Evolutionary conservation across 75 land plant genomes (phyloP).

Genomic region (Picea glauca): DNA sequence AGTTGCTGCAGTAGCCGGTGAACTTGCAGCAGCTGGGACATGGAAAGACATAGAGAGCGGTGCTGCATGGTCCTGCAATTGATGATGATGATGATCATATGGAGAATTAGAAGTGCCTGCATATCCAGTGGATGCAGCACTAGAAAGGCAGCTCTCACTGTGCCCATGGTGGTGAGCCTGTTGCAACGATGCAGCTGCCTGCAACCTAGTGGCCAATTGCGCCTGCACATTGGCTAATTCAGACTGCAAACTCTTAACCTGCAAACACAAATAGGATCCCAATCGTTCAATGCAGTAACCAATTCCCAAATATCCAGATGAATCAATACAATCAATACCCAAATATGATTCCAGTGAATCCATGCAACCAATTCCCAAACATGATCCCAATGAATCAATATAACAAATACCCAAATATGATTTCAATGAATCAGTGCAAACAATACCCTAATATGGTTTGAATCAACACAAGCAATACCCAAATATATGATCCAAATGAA

Average conservation of each 20-base stretch:
- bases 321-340: neutral
- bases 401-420: neutral
- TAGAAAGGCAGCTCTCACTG: neutral
- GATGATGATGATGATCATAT: constrained; percentile 24
- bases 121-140: constrained; percentile 12
- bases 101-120: constrained; percentile 32
- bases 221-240: constrained; percentile 80
- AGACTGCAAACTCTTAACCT: constrained; percentile 82
- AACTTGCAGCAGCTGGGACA: constrained; percentile 13
- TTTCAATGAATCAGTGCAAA: neutral
- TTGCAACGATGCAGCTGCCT: constrained; percentile 23
- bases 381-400: neutral
- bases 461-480: too few species aligned
- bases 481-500: too few species aligned
- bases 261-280: constrained; percentile 1
- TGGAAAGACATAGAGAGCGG: constrained; percentile 24
- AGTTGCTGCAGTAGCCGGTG: constrained; percentile 18
- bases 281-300: neutral
- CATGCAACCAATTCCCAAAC: neutral
- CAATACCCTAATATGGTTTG: neutral
- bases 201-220: constrained; percentile 66
- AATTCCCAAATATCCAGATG: neutral
- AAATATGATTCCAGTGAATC: neutral
- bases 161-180: neutral
- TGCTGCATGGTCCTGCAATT: constrained; percentile 38